Conservation (phyloP, 441 rosid genomes). For the Eutrema salsugineum region DNA sequence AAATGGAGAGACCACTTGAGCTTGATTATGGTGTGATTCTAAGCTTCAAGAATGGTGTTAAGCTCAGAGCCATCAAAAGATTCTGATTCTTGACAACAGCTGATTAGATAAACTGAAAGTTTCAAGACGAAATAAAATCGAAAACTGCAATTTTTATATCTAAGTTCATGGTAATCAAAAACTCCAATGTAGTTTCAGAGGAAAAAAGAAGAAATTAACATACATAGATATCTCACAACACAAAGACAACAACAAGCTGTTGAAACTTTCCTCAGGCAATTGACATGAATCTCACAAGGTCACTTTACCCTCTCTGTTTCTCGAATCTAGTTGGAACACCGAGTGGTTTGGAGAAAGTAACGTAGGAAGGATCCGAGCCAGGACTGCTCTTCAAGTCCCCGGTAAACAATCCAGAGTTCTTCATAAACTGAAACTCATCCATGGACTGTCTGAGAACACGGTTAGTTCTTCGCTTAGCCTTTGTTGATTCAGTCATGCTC, state of each 20-base stretch:
- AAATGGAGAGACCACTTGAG: constrained; percentile 80
- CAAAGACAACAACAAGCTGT: constrained; percentile 61
- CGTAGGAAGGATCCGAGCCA: constrained; percentile 41
- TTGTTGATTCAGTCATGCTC: constrained; percentile 83
- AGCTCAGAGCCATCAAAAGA: constrained; percentile 62
- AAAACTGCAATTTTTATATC: neutral
- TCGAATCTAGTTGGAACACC: constrained; percentile 50
- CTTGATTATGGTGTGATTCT: constrained; percentile 79
- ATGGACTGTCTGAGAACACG: constrained; percentile 76
- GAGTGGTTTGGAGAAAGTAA: constrained; percentile 55
- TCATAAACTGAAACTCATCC: constrained; percentile 90
- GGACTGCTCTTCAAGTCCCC: constrained; percentile 47
- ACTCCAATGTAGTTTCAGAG: constrained; percentile 28
- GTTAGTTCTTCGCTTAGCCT: constrained; percentile 60
- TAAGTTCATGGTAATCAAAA: constrained; percentile 10
- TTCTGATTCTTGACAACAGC: constrained; percentile 31
- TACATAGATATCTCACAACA: constrained; percentile 31
- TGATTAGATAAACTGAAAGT: neutral
- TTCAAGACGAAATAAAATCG: neutral
- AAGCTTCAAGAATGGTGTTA: constrained; percentile 81
- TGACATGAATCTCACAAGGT: constrained; percentile 30
- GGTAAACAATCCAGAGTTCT: constrained; percentile 46
- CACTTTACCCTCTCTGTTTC: constrained; percentile 35
- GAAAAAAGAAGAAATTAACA: constrained; percentile 9
- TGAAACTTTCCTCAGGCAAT: constrained; percentile 33